Percentiles rank a stretch among this genome's conserved stretches.
phyloP scores from a whole-genome alignment of 495 filamentous ascomycete genomes.

The Aspergillus sclerotiicarbonarius region DNA sequence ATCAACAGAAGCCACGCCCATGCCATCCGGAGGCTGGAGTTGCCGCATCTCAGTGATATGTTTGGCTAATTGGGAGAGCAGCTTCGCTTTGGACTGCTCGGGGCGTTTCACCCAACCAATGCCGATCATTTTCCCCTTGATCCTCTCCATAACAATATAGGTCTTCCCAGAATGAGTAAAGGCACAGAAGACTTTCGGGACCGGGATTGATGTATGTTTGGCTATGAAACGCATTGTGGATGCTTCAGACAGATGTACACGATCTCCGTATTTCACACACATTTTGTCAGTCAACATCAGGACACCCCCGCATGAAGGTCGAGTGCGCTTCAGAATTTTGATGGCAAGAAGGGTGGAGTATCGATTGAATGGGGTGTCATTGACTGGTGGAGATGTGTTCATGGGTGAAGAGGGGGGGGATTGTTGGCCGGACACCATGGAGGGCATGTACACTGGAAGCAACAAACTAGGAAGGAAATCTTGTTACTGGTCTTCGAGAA shows the following conservation, averaged over 20 bases:
- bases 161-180: slow-evolving; percentile 40
- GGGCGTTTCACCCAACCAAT: slow-evolving; percentile 28
- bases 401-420: no score
- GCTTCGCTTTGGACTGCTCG: slow-evolving; percentile 39
- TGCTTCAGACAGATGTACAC: slow-evolving; percentile 45
- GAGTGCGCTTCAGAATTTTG: slow-evolving; percentile 22
- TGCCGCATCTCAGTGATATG: slow-evolving; percentile 42
- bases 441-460: no score
- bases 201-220: slow-evolving; percentile 49
- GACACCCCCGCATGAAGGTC: slow-evolving; percentile 25
- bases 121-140: slow-evolving; percentile 43
- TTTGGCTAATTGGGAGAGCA: slow-evolving; percentile 43
- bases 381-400: slow-evolving; percentile 2
- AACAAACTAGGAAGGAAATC: no score
- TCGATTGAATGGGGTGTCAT: slow-evolving; percentile 20
- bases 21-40: slow-evolving; percentile 33
- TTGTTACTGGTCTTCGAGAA: no score
- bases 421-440: no score
- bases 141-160: slow-evolving; percentile 53
- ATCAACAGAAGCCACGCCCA: slow-evolving; percentile 37
- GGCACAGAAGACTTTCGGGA: slow-evolving; percentile 49
- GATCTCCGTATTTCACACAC: slow-evolving; percentile 41
- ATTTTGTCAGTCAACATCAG: slow-evolving; percentile 34
- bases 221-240: slow-evolving; percentile 47
- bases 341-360: slow-evolving; percentile 28